A percentile compares a stretch with the other conserved stretches of the same genome.
phyloP scores from a whole-genome alignment of 306 rosid genomes.

The Delonix regia region DNA sequence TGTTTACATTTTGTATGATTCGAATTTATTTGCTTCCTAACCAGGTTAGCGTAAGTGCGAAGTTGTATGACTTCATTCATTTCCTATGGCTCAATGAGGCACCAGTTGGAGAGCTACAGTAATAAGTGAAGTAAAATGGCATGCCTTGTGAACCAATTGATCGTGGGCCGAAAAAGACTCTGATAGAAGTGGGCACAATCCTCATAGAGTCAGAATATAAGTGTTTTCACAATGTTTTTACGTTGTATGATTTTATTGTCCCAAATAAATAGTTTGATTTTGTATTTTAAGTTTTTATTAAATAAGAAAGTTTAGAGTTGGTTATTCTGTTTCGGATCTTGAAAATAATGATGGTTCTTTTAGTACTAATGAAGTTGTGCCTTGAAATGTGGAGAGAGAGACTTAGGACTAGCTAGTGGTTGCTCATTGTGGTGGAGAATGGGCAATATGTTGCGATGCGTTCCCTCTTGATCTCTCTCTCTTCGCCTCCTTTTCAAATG shows the following conservation, averaged over 20 bases:
- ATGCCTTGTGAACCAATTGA: conserved; percentile 14
- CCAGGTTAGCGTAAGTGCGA: conserved; percentile 93
- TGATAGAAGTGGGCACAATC: background rate
- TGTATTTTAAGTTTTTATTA: conserved; percentile 28
- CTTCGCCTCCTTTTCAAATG: too few species aligned
- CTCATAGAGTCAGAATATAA: conserved; percentile 23
- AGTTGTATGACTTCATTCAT: conserved; percentile 88
- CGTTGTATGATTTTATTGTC: conserved; percentile 9
- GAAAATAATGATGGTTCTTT: background rate
- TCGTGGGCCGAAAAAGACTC: conserved; percentile 5
- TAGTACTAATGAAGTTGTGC: background rate
- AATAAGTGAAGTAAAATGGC: conserved; percentile 25
- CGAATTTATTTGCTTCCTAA: background rate
- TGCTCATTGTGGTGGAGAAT: too few species aligned
- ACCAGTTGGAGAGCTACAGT: conserved; percentile 94
- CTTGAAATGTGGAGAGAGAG: background rate
- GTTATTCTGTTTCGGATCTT: background rate
- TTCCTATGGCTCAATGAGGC: conserved; percentile 96
- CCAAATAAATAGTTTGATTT: background rate
- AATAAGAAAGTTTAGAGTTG: background rate
- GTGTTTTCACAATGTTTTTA: conserved; percentile 25
- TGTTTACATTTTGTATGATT: conserved; percentile 21
- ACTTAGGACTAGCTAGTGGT: background rate
- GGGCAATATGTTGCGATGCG: too few species aligned
- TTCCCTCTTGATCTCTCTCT: too few species aligned